Percentiles rank a stretch among this genome's conserved stretches.
Evolutionary conservation across 192 early-diverging fungal species (phyloP).

Genomic region (Backusella tarrabulga): DNA sequence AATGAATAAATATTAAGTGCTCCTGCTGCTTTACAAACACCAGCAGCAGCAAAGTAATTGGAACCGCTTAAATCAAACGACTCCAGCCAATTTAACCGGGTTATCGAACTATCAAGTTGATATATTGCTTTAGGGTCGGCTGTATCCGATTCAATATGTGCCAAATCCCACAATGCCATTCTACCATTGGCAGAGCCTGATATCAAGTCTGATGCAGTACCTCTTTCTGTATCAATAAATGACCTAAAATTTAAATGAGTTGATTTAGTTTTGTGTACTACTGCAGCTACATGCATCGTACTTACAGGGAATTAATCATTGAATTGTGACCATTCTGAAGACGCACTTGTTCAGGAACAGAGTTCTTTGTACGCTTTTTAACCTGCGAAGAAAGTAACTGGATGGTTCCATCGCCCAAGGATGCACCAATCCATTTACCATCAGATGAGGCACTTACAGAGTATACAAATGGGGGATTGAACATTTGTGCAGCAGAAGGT

Average conservation of each 20-base stretch:
- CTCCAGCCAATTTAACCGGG: constrained; percentile 17
- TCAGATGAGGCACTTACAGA: constrained; percentile 36
- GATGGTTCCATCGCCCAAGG: constrained; percentile 45
- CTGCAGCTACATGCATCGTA: neutral
- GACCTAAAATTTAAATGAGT: neutral
- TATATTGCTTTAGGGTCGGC: neutral
- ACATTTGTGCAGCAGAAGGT: constrained; percentile 40
- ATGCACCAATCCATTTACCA: constrained; percentile 41
- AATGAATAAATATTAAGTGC: constrained; percentile 3
- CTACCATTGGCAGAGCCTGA: constrained; percentile 31
- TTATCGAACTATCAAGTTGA: constrained; percentile 7
- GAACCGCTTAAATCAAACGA: neutral
- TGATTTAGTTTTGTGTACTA: neutral
- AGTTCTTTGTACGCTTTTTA: neutral
- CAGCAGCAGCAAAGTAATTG: constrained; percentile 4
- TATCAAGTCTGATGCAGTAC: neutral
- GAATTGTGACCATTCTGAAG: constrained; percentile 24
- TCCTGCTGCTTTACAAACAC: constrained; percentile 5
- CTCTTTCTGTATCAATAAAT: neutral
- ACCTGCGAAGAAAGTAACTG: constrained; percentile 29
- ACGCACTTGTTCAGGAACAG: neutral
- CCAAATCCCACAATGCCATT: constrained; percentile 20
- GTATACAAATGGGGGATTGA: constrained; percentile 59
- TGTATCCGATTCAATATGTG: neutral
- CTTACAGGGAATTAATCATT: constrained; percentile 33